Evolutionary conservation across 2,329 filamentous ascomycete genomes (phyloP).

Genomic region (Paecilomyces niveus): DNA sequence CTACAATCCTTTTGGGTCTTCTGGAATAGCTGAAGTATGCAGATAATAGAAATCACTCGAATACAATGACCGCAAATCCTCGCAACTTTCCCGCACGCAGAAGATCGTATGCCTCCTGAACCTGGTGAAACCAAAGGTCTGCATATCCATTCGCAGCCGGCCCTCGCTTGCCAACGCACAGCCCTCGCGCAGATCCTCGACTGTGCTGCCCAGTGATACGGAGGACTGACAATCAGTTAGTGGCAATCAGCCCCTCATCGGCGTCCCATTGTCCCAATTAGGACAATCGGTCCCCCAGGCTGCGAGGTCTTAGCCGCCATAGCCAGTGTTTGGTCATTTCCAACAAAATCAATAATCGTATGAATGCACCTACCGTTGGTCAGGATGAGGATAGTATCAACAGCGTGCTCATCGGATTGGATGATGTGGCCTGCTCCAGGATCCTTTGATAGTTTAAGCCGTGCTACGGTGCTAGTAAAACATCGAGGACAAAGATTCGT

Average conservation of each 20-base stretch:
- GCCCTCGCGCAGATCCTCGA: conserved; percentile 8
- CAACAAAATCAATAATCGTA: conserved; percentile 9
- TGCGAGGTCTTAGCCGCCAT: conserved; percentile 4
- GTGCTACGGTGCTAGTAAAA: neutral
- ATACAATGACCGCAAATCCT: conserved; percentile 5
- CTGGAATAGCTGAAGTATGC: too few relatives aligned
- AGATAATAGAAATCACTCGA: neutral
- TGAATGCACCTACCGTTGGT: conserved; percentile 8
- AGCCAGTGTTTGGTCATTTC: conserved; percentile 3
- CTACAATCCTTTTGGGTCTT: too few relatives aligned
- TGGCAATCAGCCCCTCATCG: conserved; percentile 8
- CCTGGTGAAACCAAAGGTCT: conserved; percentile 9
- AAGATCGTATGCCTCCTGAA: conserved; percentile 8
- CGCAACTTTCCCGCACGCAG: conserved; percentile 6
- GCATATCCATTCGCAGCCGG: conserved; percentile 7
- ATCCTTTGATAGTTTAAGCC: conserved; percentile 6
- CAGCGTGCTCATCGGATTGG: conserved; percentile 2
- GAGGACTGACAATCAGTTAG: conserved; percentile 10
- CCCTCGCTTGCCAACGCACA: conserved; percentile 6
- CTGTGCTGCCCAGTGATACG: conserved; percentile 7
- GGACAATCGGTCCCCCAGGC: too few relatives aligned
- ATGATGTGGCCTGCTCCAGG: conserved; percentile 4
- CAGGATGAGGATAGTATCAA: conserved; percentile 2
- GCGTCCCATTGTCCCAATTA: conserved; percentile 7
- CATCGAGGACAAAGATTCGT: conserved; percentile 7